Conservation (phyloP, 106 monocot genomes). For the Amphibolis antarctica region DNA sequence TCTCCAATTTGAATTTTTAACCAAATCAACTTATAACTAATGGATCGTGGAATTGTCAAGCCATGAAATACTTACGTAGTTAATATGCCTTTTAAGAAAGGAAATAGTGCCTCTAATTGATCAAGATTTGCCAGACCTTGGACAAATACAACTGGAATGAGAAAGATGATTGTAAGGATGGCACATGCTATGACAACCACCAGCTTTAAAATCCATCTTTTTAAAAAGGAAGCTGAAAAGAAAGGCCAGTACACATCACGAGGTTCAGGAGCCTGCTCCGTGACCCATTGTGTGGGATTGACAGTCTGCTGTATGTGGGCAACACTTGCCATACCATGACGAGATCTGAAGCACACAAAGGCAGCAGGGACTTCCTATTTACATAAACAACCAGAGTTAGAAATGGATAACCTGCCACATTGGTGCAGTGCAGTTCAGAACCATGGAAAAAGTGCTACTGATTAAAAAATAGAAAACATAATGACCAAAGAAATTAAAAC, state of each 20-base stretch:
- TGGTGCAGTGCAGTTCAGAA: too few species aligned
- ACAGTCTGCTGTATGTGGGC: conserved; percentile 52
- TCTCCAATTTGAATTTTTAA: too few species aligned
- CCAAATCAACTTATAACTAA: too few species aligned
- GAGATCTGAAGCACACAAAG: conserved; percentile 91
- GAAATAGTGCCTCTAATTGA: conserved; percentile 55
- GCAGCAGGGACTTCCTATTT: conserved; percentile 84
- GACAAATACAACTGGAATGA: conserved; percentile 77
- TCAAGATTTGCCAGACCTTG: conserved; percentile 87
- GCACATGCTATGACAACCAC: conserved; percentile 59
- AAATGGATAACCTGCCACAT: too few species aligned
- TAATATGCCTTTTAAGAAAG: conserved; percentile 61
- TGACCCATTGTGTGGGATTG: conserved; percentile 78
- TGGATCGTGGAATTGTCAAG: too few species aligned
- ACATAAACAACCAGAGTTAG: background rate
- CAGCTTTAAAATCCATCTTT: conserved; percentile 80
- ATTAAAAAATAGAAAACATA: too few species aligned
- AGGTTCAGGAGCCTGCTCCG: conserved; percentile 90
- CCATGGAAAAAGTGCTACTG: too few species aligned
- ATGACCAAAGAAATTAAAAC: too few species aligned
- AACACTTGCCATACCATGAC: conserved; percentile 58
- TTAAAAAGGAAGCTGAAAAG: conserved; percentile 71
- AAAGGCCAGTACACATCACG: conserved; percentile 94
- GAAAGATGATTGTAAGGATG: conserved; percentile 57
- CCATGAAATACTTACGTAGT: conserved; percentile 42